Evolutionary conservation across 768 basidiomycete species (phyloP), one percentile per base, ranked within the genome.

Genomic region (Boletus subparvulus): DNA sequence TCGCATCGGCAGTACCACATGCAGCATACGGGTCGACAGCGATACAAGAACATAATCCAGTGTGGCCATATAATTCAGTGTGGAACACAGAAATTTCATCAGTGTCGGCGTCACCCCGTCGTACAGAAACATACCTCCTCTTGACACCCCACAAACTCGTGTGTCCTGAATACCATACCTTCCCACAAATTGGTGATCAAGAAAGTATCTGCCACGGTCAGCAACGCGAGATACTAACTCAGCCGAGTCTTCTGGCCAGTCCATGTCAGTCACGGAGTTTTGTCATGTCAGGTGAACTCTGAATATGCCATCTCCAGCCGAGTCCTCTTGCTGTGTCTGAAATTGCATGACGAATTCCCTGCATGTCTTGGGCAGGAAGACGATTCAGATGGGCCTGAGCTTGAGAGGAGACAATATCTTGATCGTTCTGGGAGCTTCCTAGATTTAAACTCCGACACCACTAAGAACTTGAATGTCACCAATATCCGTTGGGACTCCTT

Each of bases 131-230:
- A 26, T 26, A 26, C 26, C 26, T 65, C 84, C 64, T 90, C 87
- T 68, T 93, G 92, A 64, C 91, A 93, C 69, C 91, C 89, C 13
- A 94, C 90, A 66, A 83, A 92, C 69, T 93, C 90, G 66, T 92
- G 90, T 2, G 87, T 86, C 45, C 80, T 70, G 17, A 93, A 6
- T 6, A 6, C 26, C 26, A 26, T 26, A 26, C 26, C 26, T 4
- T 26, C 26, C 26, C 26, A 6, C 70, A 94, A 74, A 68, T 87
- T 89, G 6, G 90, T 89, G 19, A 26, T 87, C 60, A 93, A 76
- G 73, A 94, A 94, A 40, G 88, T 89, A 69, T 94, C 92, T 6
- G 89, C 92, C 7, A 90, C 86, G 13, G 80, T 91, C 55, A 94
- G 72, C 40, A 94, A 74, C 7, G 88, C 92, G 21, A 94, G 78